A percentile compares a stretch with the other conserved stretches of the same genome.
These are phyloP conservation scores for Lactarius vividus DNA, from an alignment of 768 basidiomycete genomes.

Conservation along the genomic window DNA sequence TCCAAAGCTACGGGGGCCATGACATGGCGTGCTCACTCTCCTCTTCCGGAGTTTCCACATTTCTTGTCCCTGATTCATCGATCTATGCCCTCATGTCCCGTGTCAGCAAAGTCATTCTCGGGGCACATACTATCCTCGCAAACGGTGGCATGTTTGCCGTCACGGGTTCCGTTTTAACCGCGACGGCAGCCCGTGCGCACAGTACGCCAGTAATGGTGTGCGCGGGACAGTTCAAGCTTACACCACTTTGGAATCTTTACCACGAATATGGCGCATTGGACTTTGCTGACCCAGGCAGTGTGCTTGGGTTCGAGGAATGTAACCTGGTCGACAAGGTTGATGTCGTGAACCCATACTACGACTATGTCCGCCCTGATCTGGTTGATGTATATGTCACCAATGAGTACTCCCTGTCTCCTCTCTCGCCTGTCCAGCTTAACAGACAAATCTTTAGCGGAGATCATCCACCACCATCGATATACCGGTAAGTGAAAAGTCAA, in stretches of 20 bases:
- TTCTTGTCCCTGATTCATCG: conserved; percentile 94
- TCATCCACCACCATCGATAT: conserved; percentile 93
- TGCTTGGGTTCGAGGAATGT: conserved; percentile 73
- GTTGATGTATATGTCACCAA: conserved; percentile 95
- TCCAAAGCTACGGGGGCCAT: conserved; percentile 73
- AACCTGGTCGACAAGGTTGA: conserved; percentile 83
- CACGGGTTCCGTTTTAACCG: conserved; percentile 80
- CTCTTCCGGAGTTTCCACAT: conserved; percentile 82
- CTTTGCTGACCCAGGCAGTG: conserved; percentile 68
- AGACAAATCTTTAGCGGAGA: conserved; percentile 63
- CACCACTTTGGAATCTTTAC: conserved; percentile 86
- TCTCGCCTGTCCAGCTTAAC: conserved; percentile 19
- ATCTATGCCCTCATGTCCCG: conserved; percentile 96
- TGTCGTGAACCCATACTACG: conserved; percentile 94
- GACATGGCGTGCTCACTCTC: conserved; percentile 83
- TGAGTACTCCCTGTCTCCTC: conserved; percentile 61
- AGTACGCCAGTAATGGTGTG: conserved; percentile 91
- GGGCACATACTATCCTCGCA: conserved; percentile 93
- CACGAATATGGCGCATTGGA: conserved; percentile 83
- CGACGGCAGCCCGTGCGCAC: conserved; percentile 84
- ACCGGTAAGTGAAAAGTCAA: conserved; percentile 50
- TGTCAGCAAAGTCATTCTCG: conserved; percentile 93
- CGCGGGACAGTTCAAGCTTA: conserved; percentile 95
- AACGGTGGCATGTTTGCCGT: conserved; percentile 95
- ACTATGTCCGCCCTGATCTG: conserved; percentile 90